Evolutionary conservation across 345 rosid genomes (phyloP), one percentile per base, ranked within the genome.

Genomic region (Brassica carinata): DNA sequence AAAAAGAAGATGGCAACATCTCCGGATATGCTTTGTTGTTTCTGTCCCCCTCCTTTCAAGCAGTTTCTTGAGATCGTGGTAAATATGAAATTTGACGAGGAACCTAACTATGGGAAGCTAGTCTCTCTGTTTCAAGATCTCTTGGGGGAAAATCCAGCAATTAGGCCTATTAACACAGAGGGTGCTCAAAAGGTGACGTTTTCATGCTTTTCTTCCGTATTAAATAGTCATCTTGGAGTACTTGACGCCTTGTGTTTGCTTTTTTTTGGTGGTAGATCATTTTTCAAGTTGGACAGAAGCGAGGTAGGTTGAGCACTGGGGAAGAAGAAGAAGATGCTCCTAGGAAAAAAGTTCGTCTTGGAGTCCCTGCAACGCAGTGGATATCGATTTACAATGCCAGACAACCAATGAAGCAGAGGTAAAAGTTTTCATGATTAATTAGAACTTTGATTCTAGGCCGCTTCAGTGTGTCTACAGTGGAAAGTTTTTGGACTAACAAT

Each of bases 311-410:
- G 84, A 88, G 85, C 68, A 78, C 80, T 67, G 99, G 92, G 33
- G 98, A 90, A 51, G 94, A 89, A 75, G 99, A 90, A 78, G 98
- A 96, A 85, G 96, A 87, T 67, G 94, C 87, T 48, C 97, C 96
- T 7, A 89, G 87, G 88, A 96, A 94, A 89, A 96, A 91, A 79
- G 89, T 94, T 77, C 97, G 97, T n/a, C 62, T 90, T 48, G 98
- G 99, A 78, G 91, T 92, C 81, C 94, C 99, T 75, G 97, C 98
- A 67, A 90, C 92, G 0, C 99, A 96, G 74, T 94, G 98, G 99
- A 94, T 92, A 85, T 94, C 96, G 43, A 83, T 96, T 74, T 92
- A 96, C 86, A 94, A 90, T 88, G 97, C 99, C 43, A 90, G 95
- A 72, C 85, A 76, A 81, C 97, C 98, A 57, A 96, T 96, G 97